A percentile compares a stretch with the other conserved stretches of the same genome.
Conservation (phyloP, 768 basidiomycete genomes). For the Tephrocybe sp. region DNA sequence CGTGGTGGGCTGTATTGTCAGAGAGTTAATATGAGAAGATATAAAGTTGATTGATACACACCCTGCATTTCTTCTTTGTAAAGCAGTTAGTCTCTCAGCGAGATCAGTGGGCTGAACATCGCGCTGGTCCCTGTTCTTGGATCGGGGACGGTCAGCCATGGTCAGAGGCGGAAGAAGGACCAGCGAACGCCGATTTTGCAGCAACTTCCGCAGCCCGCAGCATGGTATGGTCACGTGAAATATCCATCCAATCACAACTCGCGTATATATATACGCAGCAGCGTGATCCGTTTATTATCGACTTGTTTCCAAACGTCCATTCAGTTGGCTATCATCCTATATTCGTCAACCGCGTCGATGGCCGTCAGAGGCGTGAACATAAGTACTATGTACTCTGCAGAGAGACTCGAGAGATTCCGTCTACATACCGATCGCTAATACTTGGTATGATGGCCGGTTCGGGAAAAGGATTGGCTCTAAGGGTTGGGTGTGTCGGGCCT, state of each 20-base stretch:
- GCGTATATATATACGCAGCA: neutral
- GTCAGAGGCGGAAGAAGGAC: constrained; percentile 10
- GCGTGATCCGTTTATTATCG: neutral
- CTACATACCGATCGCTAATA: no score
- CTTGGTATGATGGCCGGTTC: no score
- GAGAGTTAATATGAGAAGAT: constrained; percentile 3
- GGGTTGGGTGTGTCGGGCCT: no score
- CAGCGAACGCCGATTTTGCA: constrained; percentile 10
- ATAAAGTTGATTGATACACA: constrained; percentile 27
- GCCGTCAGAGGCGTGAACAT: no score
- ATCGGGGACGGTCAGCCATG: constrained; percentile 32
- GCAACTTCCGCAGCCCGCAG: constrained; percentile 19
- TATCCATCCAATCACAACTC: neutral
- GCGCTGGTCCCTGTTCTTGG: constrained; percentile 38
- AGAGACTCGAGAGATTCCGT: no score
- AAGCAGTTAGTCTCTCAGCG: constrained; percentile 60
- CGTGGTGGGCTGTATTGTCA: constrained; percentile 35
- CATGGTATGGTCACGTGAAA: constrained; percentile 13
- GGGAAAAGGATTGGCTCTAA: no score
- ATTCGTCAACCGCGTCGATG: no score
- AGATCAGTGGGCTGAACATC: constrained; percentile 43
- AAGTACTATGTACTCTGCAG: no score
- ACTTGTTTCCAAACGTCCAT: neutral
- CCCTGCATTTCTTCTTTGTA: constrained; percentile 64
- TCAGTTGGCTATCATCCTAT: neutral